Evolutionary conservation across 805 yeast genomes (phyloP), one percentile per base, ranked within the genome.

Genomic region (Lachancea thermotolerans): DNA sequence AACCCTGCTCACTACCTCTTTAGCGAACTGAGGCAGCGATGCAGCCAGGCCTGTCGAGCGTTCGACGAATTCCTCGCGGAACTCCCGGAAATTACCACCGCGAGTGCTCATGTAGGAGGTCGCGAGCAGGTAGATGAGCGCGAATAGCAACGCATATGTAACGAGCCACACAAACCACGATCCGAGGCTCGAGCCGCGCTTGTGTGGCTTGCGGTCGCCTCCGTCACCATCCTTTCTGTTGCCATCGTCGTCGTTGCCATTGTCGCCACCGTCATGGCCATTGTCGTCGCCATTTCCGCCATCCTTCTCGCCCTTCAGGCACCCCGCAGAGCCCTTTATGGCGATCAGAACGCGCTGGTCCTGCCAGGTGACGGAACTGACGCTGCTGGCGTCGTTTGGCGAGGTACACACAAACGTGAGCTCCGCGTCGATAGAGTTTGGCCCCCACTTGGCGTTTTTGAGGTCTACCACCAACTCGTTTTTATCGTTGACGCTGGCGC

Each of bases 121-220:
- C 54, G 85, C 73, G 38, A 76, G 75, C 30, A 91, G 64, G 14
- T 86, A 85, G 52, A 82, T 65, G 48, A 89, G 66, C 53, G 90
- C 81, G 59, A 90, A 86, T 9, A 88, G 57, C 81, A 91, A 27
- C 1, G 60, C 64, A 42, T 63, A 86, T 2, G 89, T 77, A 60
- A 90, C 78, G 74, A 90, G 78, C 43, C 95, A 93, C 82, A 91
- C 80, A 35, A 47, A 81, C 79, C 56, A 66, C 40, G 79, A 70
- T 35, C 62, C 63, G n/a, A 62, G 66, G 4, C 53, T 43, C 15
- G 58, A 50, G 10, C 61, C 55, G 28, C 61, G 61, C 41, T 62
- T 58, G 2, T 53, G 62, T 53, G 44, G 49, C 10, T 60, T 56
- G 34, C 64, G 63, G 37, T 38, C 25, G 25, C 25, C 25, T 21